phyloP scores from a whole-genome alignment of 2,329 filamentous ascomycete species.

The Fusarium anthophilum region DNA sequence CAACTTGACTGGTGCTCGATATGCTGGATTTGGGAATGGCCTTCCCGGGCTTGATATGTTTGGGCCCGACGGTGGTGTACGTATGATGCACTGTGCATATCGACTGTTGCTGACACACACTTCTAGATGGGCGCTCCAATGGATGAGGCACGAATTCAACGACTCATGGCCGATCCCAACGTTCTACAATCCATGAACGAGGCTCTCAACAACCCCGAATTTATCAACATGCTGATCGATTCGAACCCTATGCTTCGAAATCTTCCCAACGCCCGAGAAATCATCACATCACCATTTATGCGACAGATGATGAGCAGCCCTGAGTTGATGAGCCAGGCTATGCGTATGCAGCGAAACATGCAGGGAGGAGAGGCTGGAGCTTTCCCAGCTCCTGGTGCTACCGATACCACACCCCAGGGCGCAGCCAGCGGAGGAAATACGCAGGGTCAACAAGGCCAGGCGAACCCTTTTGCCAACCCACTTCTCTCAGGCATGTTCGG shows the following conservation, averaged over 20 bases:
- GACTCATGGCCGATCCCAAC: conserved; percentile 89
- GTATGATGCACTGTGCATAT: conserved; percentile 49
- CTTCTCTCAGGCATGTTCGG: conserved; percentile 40
- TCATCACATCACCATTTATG: conserved; percentile 89
- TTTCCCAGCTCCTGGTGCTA: conserved; percentile 92
- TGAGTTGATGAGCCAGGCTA: conserved; percentile 81
- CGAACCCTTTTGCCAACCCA: conserved; percentile 57
- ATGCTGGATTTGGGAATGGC: conserved; percentile 85
- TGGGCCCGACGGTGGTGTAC: conserved; percentile 91
- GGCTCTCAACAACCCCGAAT: conserved; percentile 91
- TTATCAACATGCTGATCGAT: conserved; percentile 94
- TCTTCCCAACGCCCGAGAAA: conserved; percentile 80
- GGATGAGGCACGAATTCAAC: conserved; percentile 80
- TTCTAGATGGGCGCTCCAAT: conserved; percentile 87
- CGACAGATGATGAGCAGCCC: conserved; percentile 94
- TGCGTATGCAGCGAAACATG: conserved; percentile 82
- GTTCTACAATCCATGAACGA: conserved; percentile 91
- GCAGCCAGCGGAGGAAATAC: conserved; percentile 45
- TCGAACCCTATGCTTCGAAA: conserved; percentile 84
- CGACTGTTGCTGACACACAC: conserved; percentile 12
- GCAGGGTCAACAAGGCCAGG: conserved; percentile 48
- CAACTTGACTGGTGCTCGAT: conserved; percentile 89
- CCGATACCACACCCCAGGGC: conserved; percentile 79
- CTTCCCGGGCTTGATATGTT: conserved; percentile 90
- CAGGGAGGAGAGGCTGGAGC: conserved; percentile 62